Evolutionary conservation across 2,329 filamentous ascomycete genomes (phyloP).

Genomic region (Xylogone sp.): DNA sequence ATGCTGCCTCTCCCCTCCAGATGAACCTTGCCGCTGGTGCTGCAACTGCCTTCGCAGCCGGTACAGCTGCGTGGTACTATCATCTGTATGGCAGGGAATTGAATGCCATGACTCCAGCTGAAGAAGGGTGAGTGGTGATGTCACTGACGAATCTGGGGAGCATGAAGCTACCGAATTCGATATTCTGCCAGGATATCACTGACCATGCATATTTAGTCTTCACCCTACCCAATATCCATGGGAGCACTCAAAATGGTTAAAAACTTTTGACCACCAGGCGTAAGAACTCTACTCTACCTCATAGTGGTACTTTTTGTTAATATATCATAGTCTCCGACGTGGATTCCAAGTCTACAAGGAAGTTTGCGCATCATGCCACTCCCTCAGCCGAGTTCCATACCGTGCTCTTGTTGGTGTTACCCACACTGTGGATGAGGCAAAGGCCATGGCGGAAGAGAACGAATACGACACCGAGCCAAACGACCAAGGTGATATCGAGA

Average conservation of each 20-base stretch:
- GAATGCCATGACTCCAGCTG: slow-evolving; percentile 85
- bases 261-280: slow-evolving; percentile 96
- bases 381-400: slow-evolving; percentile 90
- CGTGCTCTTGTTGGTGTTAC: slow-evolving; percentile 84
- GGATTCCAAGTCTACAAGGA: slow-evolving; percentile 99
- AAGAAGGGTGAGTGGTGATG: slow-evolving; percentile 86
- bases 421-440: slow-evolving; percentile 97
- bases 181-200: slow-evolving; percentile 17
- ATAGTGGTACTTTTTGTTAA: slow-evolving; percentile 17
- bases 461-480: slow-evolving; percentile 99
- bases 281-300: slow-evolving; percentile 49
- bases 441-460: slow-evolving; percentile 94
- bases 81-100: slow-evolving; percentile 89
- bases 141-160: not conserved
- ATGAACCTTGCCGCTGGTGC: slow-evolving; percentile 83
- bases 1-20: slow-evolving; percentile 71
- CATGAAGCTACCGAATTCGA: not conserved
- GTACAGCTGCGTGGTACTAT: slow-evolving; percentile 95
- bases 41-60: slow-evolving; percentile 81
- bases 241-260: slow-evolving; percentile 87
- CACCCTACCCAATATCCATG: slow-evolving; percentile 91
- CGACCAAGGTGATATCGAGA: slow-evolving; percentile 95
- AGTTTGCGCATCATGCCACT: slow-evolving; percentile 98
- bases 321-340: slow-evolving; percentile 73
- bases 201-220: slow-evolving; percentile 60